Evolutionary conservation across 129 eudicot genomes (phyloP).

Genomic region (Ambrosia artemisiifolia): DNA sequence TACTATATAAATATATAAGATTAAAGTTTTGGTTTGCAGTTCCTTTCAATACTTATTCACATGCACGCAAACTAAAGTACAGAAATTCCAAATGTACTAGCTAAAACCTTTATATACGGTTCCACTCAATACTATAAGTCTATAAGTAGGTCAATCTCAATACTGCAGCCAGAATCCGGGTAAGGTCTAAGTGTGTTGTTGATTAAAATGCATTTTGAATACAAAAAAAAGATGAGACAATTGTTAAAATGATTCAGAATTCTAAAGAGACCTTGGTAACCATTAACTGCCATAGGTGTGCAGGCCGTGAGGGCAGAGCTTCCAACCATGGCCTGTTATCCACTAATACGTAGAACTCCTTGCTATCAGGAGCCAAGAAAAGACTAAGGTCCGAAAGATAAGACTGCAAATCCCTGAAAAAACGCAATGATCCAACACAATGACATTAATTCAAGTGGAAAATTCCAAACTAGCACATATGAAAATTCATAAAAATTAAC

Average conservation of each 20-base stretch:
- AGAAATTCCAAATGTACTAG: no score
- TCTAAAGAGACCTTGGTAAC: constrained; percentile 73
- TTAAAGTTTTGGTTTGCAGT: no score
- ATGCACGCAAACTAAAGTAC: no score
- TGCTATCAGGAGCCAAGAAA: constrained; percentile 73
- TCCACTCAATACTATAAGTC: no score
- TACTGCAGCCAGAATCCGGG: no score
- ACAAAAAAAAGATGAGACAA: not conserved
- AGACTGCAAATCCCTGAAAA: constrained; percentile 90
- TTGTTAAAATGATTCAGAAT: not conserved
- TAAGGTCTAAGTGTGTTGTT: no score
- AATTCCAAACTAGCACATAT: not conserved
- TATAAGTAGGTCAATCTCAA: no score
- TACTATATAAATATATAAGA: no score
- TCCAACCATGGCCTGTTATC: constrained; percentile 93
- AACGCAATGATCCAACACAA: not conserved
- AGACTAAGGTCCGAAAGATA: constrained; percentile 88
- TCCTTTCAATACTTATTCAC: no score
- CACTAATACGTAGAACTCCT: constrained; percentile 68
- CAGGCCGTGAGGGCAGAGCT: constrained; percentile 75
- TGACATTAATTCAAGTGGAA: not conserved
- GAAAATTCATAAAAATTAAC: not conserved
- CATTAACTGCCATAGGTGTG: constrained; percentile 95
- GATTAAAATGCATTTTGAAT: no score
- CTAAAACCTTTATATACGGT: no score